Evolutionary conservation across 768 basidiomycete genomes (phyloP).

Genomic region (Daedaleopsis sinensis): DNA sequence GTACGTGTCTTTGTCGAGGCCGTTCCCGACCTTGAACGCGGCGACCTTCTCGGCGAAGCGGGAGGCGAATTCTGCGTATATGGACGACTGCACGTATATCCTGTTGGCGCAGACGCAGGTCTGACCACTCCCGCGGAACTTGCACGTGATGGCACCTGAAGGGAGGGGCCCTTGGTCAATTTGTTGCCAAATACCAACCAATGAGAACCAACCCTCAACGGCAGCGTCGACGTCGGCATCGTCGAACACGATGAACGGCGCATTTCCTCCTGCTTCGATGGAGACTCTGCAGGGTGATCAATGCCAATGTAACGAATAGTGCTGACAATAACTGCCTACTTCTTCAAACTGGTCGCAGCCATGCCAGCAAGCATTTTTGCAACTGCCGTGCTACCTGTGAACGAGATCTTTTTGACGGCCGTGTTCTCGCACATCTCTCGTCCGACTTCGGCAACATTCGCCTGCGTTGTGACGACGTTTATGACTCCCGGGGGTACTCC

Average conservation of each 20-base stretch:
- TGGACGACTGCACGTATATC: conserved; percentile 87
- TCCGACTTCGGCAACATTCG: conserved; percentile 85
- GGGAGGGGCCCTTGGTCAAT: background rate
- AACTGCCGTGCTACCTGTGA: conserved; percentile 86
- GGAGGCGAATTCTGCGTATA: conserved; percentile 92
- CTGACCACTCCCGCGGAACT: conserved; percentile 82
- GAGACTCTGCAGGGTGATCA: conserved; percentile 48
- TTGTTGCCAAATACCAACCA: too few relatives aligned
- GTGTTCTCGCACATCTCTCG: conserved; percentile 93
- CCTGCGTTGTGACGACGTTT: conserved; percentile 89
- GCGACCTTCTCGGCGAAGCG: conserved; percentile 84
- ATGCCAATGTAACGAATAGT: background rate
- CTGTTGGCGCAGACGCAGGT: conserved; percentile 90
- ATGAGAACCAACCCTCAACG: conserved; percentile 62
- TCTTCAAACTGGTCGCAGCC: conserved; percentile 80
- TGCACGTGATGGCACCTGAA: conserved; percentile 72
- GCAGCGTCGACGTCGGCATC: conserved; percentile 94
- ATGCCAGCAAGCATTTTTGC: conserved; percentile 76
- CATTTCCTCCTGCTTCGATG: conserved; percentile 91
- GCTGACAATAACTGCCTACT: conserved; percentile 46
- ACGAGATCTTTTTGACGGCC: conserved; percentile 84
- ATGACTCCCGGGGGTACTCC: conserved; percentile 95
- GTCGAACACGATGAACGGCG: conserved; percentile 96
- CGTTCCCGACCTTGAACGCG: conserved; percentile 86
- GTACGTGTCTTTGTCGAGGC: conserved; percentile 76